A percentile compares a stretch with the other conserved stretches of the same genome.
phyloP scores from a whole-genome alignment of 352 stramenopile genomes.

The Nothophytophthora sp. region DNA sequence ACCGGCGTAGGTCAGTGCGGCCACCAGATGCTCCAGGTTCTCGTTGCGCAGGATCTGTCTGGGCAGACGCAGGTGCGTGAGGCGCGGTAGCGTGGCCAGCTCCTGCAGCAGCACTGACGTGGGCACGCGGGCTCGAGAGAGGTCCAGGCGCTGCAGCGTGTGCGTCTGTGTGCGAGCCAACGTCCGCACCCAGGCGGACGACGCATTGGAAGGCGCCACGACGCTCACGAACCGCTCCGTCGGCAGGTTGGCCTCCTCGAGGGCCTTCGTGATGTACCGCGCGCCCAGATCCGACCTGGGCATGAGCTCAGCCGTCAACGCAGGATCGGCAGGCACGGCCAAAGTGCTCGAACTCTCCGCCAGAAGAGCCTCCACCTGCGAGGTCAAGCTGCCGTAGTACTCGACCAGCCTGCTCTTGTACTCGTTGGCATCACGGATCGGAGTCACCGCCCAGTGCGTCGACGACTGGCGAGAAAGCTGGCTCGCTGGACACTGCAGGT shows the following conservation, averaged over 20 bases:
- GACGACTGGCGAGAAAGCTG: conserved; percentile 7
- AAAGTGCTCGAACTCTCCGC: conserved; percentile 10
- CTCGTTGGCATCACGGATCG: conserved; percentile 31
- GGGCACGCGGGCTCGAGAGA: conserved; percentile 52
- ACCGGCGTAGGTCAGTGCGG: conserved; percentile 51
- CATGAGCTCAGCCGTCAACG: conserved; percentile 31
- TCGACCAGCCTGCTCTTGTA: conserved; percentile 43
- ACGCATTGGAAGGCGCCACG: conserved; percentile 42
- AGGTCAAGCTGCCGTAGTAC: conserved; percentile 34
- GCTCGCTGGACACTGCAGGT: conserved; percentile 27
- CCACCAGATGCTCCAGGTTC: conserved; percentile 76
- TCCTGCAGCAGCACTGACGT: conserved; percentile 68
- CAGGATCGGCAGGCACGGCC: conserved; percentile 1
- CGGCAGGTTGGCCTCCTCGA: conserved; percentile 48
- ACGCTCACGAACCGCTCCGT: conserved; percentile 69
- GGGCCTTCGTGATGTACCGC: conserved; percentile 45
- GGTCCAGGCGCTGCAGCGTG: conserved; percentile 67
- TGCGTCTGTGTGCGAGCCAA: conserved; percentile 49
- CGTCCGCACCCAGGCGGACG: conserved; percentile 66
- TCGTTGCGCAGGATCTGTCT: conserved; percentile 64
- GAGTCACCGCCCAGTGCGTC: conserved; percentile 10
- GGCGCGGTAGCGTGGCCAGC: conserved; percentile 43
- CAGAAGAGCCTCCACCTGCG: conserved; percentile 13
- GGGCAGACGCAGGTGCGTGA: conserved; percentile 68
- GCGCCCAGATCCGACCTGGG: conserved; percentile 44